Evolutionary conservation across 495 filamentous ascomycete genomes (phyloP).

Genomic region (Daldinia grandis): DNA sequence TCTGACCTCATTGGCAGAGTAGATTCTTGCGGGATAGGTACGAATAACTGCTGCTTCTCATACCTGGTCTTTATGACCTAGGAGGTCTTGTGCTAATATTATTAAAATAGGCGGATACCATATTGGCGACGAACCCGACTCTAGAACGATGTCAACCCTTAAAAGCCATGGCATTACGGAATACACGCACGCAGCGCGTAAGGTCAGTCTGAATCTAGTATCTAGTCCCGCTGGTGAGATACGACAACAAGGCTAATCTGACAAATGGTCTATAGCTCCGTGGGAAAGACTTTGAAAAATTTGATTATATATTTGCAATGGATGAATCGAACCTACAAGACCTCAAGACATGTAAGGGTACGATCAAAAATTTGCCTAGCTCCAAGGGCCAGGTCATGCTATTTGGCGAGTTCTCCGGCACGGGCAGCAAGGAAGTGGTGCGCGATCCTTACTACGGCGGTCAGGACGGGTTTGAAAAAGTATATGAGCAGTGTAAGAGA

Average conservation of each 20-base stretch:
- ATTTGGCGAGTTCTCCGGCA: constrained; percentile 84
- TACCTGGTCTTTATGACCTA: not conserved
- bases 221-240: not conserved
- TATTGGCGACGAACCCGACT: constrained; percentile 74
- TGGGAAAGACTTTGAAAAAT: constrained; percentile 74
- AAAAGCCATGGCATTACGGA: constrained; percentile 73
- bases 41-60: not conserved
- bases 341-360: constrained; percentile 65
- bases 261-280: constrained; percentile 34
- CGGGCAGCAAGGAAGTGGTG: constrained; percentile 73
- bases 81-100: constrained; percentile 1
- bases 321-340: constrained; percentile 83
- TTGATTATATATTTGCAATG: constrained; percentile 96
- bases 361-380: constrained; percentile 55
- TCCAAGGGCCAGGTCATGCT: constrained; percentile 70
- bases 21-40: constrained; percentile 87
- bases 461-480: constrained; percentile 80
- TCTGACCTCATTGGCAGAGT: constrained; percentile 70
- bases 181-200: constrained; percentile 80
- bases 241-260: not conserved
- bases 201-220: constrained; percentile 56
- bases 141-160: constrained; percentile 85
- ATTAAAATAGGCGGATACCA: constrained; percentile 72
- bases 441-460: constrained; percentile 93
- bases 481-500: constrained; percentile 81